Evolutionary conservation across 352 stramenopile genomes (phyloP), one percentile per base, ranked within the genome.

Genomic region (Albugo candida): DNA sequence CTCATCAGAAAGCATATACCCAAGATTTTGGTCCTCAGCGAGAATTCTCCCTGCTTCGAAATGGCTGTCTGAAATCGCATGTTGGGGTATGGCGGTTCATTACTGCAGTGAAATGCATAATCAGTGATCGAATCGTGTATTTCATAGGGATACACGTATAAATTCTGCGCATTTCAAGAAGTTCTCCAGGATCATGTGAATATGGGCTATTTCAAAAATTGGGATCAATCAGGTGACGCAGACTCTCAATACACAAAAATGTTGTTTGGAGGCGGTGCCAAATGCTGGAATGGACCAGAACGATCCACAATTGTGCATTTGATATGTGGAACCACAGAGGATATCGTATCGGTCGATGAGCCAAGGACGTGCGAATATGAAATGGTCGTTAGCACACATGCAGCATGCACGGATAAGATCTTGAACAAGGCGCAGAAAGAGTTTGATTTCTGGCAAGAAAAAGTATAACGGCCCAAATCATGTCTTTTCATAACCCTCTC

Each of bases 211-310:
- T 91, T 74, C 82, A 64, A 84, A 44, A 56, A 42, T 0, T 88
- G 68, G 65, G 63, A 47, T 12, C 31, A 16, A 11, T 41, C 45
- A 14, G 55, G 39, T n/a, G 18, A 48, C 24, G 3, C 24, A 10
- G 24, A 31, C 3, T 3, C 17, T 41, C 24, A 31, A 8, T 31
- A 31, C 8, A 31, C 24, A 31, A 58, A 67, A 19, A 36, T 84
- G 6, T 70, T 56, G 55, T 93, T 86, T 52, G 67, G 60, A 13
- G 61, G 66, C 12, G 83, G 83, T 18, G 51, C 66, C 39, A 83
- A 72, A 46, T 95, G 83, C 61, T 95, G 81, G 81, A 93, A 94
- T 47, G 81, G 81, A 4, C 81, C 80, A 13, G 57, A 79, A 13
- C 71, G 82, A 34, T 92, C 77, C 27, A 49, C 93, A 18, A 81